Base-by-base conservation (phyloP, 176 grass and related monocot genomes). In the Urochloa ruziziensis region DNA sequence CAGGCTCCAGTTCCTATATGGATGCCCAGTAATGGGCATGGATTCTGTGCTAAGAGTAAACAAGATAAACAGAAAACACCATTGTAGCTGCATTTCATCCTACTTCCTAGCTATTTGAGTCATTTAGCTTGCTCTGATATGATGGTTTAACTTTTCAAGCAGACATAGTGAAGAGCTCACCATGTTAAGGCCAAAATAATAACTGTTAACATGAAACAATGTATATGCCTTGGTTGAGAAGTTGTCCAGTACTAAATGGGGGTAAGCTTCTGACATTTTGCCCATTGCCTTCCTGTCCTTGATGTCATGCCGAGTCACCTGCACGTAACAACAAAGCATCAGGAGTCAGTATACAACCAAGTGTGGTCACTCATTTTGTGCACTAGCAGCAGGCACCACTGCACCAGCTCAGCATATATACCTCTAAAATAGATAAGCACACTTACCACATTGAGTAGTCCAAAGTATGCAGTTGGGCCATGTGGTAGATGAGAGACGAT, bases 181-280 rank as follows among this genome's bases (percentile, higher is more conserved):
- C 67, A 23, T 60, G 53, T n/a, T n/a, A n/a, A 25, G 35, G 40
- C 4, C 21, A 49, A 7, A n/a, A 14, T 27, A 16, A 37, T 46
- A 37, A 24, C 25, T 34, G 33, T 40, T 53, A 52, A 76, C 25
- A 78, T 54, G 24, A 63, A 62, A 52, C 51, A 73, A 80, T 46
- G 62, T 6, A 37, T 25, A 68, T 76, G 96, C 96, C 87, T 96
- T 80, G 0, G 81, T 89, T 75, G 76, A 88, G 83, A 96, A 94
- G 53, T 96, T 99, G 32, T 99, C 91, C 62, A 99, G 73, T 80
- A 96, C 89, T 77, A 96, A 69, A 82, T 99, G 93, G 2, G 96
- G 96, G 83, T 99, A 96, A 82, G 96, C 96, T 86, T 94, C 83
- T 67, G 91, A 98, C 93, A 96, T 98, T 80, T 92, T 98, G 4